A percentile compares a stretch with the other conserved stretches of the same genome.
These are phyloP conservation scores for Hymenoscyphus fructigenus DNA, from an alignment of 2,329 filamentous ascomycete genomes.

Conservation along the genomic window DNA sequence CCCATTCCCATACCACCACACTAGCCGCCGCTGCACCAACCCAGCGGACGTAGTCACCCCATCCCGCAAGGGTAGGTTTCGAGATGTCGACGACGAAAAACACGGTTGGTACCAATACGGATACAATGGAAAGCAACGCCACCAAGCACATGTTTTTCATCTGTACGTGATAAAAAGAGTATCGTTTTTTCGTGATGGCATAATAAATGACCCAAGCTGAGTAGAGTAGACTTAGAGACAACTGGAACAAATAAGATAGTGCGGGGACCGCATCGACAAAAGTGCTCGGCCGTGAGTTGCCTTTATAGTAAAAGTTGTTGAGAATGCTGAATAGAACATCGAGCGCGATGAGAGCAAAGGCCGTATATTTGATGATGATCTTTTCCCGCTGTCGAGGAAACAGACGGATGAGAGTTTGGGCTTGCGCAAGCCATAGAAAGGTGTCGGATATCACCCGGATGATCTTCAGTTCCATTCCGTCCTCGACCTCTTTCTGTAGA, in stretches of 20 bases:
- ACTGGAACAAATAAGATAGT: slow-evolving; percentile 69
- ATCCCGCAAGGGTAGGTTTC: slow-evolving; percentile 66
- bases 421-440: slow-evolving; percentile 95
- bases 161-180: slow-evolving; percentile 69
- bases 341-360: slow-evolving; percentile 87
- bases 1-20: slow-evolving; percentile 82
- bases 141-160: slow-evolving; percentile 71
- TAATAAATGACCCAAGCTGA: slow-evolving; percentile 76
- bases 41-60: slow-evolving; percentile 77
- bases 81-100: slow-evolving; percentile 75
- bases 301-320: slow-evolving; percentile 74
- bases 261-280: slow-evolving; percentile 90
- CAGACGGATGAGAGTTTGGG: slow-evolving; percentile 91
- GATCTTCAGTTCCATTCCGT: slow-evolving; percentile 81
- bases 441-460: slow-evolving; percentile 93
- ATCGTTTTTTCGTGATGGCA: slow-evolving; percentile 66
- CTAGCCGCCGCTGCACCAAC: slow-evolving; percentile 72
- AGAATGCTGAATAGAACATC: slow-evolving; percentile 89
- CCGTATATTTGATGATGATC: slow-evolving; percentile 98
- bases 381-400: slow-evolving; percentile 98
- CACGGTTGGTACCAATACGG: slow-evolving; percentile 69
- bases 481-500: slow-evolving; percentile 77
- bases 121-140: slow-evolving; percentile 61
- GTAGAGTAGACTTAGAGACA: slow-evolving; percentile 69
- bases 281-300: slow-evolving; percentile 62